phyloP scores from a whole-genome alignment of 306 rosid species.

The Acmispon strigosus region DNA sequence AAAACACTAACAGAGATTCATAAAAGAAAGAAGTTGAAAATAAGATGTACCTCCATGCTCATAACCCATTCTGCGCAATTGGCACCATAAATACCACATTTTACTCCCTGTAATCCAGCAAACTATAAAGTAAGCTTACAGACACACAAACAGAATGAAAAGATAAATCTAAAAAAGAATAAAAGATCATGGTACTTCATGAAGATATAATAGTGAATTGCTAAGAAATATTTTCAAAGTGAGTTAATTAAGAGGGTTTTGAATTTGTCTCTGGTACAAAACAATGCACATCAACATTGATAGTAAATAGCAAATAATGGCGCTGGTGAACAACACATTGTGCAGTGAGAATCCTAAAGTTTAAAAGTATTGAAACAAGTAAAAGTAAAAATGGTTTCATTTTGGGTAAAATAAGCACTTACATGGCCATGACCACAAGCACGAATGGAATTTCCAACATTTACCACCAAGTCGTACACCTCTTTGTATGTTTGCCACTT shows the following conservation, averaged over 20 bases:
- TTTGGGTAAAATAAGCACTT: background rate
- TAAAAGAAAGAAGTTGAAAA: background rate
- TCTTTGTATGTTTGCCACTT: constrained; percentile 72
- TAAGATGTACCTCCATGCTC: constrained; percentile 73
- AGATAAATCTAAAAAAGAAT: background rate
- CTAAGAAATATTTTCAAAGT: background rate
- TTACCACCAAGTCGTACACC: constrained; percentile 53
- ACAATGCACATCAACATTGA: background rate
- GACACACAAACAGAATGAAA: background rate
- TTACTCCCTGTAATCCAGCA: constrained; percentile 50
- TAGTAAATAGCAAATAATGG: background rate
- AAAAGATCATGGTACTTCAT: background rate
- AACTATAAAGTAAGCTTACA: background rate
- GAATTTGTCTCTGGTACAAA: background rate
- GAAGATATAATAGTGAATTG: background rate
- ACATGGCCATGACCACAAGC: constrained; percentile 54
- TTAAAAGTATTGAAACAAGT: background rate
- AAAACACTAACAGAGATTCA: background rate
- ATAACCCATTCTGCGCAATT: constrained; percentile 76
- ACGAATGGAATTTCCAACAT: constrained; percentile 66
- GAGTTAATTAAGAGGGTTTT: background rate
- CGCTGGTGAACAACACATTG: background rate
- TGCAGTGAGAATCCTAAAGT: background rate
- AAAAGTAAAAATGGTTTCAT: background rate
- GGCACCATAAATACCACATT: constrained; percentile 85